A percentile compares a stretch with the other conserved stretches of the same genome.
phyloP scores from a whole-genome alignment of 2,329 filamentous ascomycete genomes.

The Trematosphaeria pertusa region DNA sequence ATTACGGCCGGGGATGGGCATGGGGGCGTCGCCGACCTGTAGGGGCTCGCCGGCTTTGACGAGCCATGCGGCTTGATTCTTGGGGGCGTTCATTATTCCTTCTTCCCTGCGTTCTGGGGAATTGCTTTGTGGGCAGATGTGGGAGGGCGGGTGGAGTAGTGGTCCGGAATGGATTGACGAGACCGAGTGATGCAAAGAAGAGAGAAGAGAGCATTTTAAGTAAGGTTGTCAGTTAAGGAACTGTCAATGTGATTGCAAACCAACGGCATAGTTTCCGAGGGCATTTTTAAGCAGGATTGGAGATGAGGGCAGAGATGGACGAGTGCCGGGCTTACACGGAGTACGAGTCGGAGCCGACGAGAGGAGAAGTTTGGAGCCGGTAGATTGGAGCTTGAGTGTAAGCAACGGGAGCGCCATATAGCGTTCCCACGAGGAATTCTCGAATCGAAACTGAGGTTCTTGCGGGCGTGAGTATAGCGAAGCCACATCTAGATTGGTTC shows the following conservation, averaged over 20 bases:
- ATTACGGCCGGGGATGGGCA: conserved; percentile 25
- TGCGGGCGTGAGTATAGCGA: no score
- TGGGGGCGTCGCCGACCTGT: conserved; percentile 27
- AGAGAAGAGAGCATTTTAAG: neutral
- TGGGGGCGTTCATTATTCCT: conserved; percentile 7
- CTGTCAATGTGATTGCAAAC: no score
- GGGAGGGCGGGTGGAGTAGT: no score
- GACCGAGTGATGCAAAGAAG: neutral
- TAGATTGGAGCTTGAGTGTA: no score
- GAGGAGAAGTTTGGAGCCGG: no score
- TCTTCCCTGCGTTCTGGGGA: no score
- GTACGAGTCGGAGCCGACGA: no score
- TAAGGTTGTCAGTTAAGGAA: neutral
- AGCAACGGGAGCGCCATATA: no score
- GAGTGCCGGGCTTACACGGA: neutral
- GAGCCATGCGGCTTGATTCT: conserved; percentile 34
- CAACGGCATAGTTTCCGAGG: conserved; percentile 2
- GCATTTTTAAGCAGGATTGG: conserved; percentile 16
- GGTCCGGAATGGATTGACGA: neutral
- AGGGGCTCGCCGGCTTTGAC: conserved; percentile 21
- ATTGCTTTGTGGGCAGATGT: no score
- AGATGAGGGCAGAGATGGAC: conserved; percentile 39
- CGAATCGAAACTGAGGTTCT: no score
- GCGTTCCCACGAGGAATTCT: no score
- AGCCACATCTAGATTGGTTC: no score